Conservation (phyloP, 2,329 filamentous ascomycete genomes). For the Colletotrichum godetiae region DNA sequence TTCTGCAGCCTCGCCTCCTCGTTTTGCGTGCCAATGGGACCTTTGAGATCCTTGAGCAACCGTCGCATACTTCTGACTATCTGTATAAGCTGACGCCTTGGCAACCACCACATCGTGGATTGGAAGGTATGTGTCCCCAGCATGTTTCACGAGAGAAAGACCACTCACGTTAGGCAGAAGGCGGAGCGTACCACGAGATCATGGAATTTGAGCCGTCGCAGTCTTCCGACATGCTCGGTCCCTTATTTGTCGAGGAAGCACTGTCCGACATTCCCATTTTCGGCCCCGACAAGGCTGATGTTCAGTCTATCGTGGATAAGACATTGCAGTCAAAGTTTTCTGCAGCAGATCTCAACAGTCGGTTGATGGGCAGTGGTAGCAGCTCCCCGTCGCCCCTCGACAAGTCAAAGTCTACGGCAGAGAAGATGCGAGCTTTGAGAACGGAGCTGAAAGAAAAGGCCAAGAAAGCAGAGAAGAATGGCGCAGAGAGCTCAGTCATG, state of each 20-base stretch:
- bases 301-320: constrained; percentile 48
- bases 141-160: neutral
- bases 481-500: constrained; percentile 13
- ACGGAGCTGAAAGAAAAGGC: constrained; percentile 35
- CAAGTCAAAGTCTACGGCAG: constrained; percentile 55
- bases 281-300: constrained; percentile 59
- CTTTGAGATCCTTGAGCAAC: constrained; percentile 72
- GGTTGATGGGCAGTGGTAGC: neutral
- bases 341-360: constrained; percentile 21
- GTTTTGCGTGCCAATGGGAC: constrained; percentile 70
- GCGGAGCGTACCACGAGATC: constrained; percentile 62
- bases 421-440: constrained; percentile 62
- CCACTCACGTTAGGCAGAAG: constrained; percentile 54
- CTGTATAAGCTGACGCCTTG: constrained; percentile 71
- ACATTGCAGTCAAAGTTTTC: constrained; percentile 32
- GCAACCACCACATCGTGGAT: constrained; percentile 67
- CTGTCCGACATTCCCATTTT: constrained; percentile 68
- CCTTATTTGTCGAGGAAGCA: constrained; percentile 64
- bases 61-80: constrained; percentile 67
- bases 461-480: constrained; percentile 39
- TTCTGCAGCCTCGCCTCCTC: constrained; percentile 67
- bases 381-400: constrained; percentile 52
- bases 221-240: constrained; percentile 63
- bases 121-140: constrained; percentile 58
- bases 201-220: constrained; percentile 70